A percentile compares a stretch with the other conserved stretches of the same genome.
Conservation (phyloP, 2,329 filamentous ascomycete genomes). For the Arthroderma uncinatum region DNA sequence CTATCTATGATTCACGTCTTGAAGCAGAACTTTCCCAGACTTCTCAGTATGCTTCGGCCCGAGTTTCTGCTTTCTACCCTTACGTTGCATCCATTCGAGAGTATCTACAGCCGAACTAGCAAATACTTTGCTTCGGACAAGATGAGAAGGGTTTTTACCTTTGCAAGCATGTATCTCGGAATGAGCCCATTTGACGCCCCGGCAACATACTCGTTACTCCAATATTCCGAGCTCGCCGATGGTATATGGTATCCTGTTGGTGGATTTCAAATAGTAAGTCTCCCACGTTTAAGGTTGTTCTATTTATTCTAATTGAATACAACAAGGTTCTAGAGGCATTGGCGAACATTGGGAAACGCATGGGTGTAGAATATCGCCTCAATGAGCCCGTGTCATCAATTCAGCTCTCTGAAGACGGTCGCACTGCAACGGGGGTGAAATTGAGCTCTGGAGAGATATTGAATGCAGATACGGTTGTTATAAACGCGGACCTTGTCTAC, state of each 20-base stretch:
- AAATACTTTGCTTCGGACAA: neutral
- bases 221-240: neutral
- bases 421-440: neutral
- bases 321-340: neutral
- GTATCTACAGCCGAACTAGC: neutral
- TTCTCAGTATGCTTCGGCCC: neutral
- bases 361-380: neutral
- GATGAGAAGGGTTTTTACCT: neutral
- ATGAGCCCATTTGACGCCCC: neutral
- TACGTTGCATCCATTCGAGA: neutral
- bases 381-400: neutral
- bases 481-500: neutral
- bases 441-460: neutral
- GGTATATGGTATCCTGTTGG: neutral
- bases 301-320: neutral
- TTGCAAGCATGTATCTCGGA: neutral
- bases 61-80: neutral
- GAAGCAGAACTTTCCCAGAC: neutral
- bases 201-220: neutral
- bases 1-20: neutral
- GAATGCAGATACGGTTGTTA: neutral
- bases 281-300: neutral
- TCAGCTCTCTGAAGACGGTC: neutral
- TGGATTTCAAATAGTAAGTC: neutral
- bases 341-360: neutral